phyloP scores from a whole-genome alignment of 2,329 filamentous ascomycete genomes.

The Alternaria triticimaculans region DNA sequence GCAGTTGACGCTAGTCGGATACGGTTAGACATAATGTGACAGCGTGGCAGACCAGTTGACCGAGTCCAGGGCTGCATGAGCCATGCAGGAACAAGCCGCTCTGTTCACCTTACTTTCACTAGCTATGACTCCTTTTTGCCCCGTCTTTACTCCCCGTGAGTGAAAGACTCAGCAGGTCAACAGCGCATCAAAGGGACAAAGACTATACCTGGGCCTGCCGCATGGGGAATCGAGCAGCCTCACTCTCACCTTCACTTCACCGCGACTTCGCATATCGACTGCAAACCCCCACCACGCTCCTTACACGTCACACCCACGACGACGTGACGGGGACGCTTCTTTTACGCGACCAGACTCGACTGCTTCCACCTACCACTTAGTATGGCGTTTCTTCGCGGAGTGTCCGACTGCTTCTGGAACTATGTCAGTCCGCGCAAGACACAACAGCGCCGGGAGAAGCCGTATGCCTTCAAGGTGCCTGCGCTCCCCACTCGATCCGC shows the following conservation, averaged over 20 bases:
- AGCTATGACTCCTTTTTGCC: conserved; percentile 22
- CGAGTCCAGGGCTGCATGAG: conserved; percentile 14
- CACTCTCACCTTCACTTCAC: conserved; percentile 30
- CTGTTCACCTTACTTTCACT: conserved; percentile 16
- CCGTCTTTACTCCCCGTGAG: conserved; percentile 19
- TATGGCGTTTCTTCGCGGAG: conserved; percentile 42
- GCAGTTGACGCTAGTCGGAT: background rate
- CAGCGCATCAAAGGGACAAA: conserved; percentile 18
- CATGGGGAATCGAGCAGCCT: conserved; percentile 13
- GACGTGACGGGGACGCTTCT: background rate
- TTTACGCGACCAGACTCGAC: background rate
- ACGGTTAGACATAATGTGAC: conserved; percentile 10
- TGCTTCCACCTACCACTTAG: background rate
- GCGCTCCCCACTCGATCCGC: conserved; percentile 23
- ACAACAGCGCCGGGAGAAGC: conserved; percentile 43
- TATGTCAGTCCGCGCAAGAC: conserved; percentile 53
- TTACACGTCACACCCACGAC: background rate
- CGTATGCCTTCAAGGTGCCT: conserved; percentile 50
- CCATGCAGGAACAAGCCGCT: conserved; percentile 8
- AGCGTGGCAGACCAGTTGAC: conserved; percentile 14
- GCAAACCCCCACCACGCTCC: background rate
- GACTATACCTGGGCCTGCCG: conserved; percentile 10
- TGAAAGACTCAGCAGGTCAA: conserved; percentile 5
- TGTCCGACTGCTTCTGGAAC: conserved; percentile 51
- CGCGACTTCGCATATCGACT: conserved; percentile 8